These are phyloP conservation scores for Meyerozyma athensensis DNA, from an alignment of 1,139 yeast species.

Conservation along the genomic window DNA sequence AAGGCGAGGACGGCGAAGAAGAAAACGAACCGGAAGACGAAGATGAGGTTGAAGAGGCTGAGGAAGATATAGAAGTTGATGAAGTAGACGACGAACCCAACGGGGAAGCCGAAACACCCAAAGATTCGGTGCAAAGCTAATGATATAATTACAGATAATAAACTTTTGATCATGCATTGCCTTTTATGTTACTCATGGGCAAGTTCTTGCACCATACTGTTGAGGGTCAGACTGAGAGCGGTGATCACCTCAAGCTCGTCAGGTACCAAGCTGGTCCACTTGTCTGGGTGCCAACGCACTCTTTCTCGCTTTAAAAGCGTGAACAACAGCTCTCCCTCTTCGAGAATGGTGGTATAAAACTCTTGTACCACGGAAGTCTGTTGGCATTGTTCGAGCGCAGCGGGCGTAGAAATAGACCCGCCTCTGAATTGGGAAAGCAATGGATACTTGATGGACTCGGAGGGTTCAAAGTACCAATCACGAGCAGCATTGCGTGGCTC, in stretches of 20 bases:
- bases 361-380: constrained; percentile 17
- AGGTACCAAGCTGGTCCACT: constrained; percentile 25
- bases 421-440: background rate
- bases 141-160: background rate
- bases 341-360: constrained; percentile 24
- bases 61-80: constrained; percentile 29
- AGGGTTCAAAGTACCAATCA: constrained; percentile 10
- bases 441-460: background rate
- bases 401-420: background rate
- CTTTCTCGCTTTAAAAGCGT: constrained; percentile 46
- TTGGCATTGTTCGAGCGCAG: constrained; percentile 14
- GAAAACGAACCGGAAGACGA: constrained; percentile 50
- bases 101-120: constrained; percentile 13
- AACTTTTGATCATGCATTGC: background rate
- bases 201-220: constrained; percentile 20
- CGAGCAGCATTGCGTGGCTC: constrained; percentile 9
- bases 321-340: constrained; percentile 11
- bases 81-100: constrained; percentile 9
- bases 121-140: constrained; percentile 10
- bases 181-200: background rate
- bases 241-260: constrained; percentile 20
- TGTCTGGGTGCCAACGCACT: constrained; percentile 69
- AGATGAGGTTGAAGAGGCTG: constrained; percentile 32
- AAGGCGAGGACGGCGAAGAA: constrained; percentile 55
- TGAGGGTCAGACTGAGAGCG: constrained; percentile 28